A percentile compares a stretch with the other conserved stretches of the same genome.
phyloP scores from a whole-genome alignment of 2,329 filamentous ascomycete genomes.

The Neurospora sp. region DNA sequence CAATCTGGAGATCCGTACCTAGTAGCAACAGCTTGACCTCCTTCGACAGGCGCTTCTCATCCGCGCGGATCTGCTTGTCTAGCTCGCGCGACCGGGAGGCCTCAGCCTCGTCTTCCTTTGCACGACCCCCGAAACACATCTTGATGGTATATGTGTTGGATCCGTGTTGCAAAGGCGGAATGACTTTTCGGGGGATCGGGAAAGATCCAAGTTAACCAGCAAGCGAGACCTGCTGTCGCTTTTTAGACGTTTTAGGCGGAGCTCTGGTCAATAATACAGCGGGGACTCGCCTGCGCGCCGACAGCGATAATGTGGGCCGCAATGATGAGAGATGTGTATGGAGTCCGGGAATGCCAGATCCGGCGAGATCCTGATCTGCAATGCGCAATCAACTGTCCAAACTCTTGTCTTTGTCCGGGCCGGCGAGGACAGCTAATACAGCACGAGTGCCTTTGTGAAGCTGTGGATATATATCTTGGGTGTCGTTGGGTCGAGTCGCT shows the following conservation, averaged over 20 bases:
- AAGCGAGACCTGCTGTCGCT: not conserved
- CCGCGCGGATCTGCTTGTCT: constrained; percentile 73
- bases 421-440: not conserved
- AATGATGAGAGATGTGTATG: not conserved
- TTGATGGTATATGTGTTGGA: constrained; percentile 14
- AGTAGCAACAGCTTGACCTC: constrained; percentile 92
- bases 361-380: not conserved
- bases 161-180: not conserved
- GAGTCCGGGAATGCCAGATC: not conserved
- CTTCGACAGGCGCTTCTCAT: constrained; percentile 76
- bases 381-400: not conserved
- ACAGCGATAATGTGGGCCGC: not conserved
- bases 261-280: not conserved
- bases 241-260: not conserved
- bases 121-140: constrained; percentile 58
- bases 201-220: not conserved
- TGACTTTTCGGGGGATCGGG: not conserved
- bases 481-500: not conserved
- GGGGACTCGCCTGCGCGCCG: not conserved
- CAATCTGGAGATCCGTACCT: constrained; percentile 44
- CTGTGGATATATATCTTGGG: not conserved
- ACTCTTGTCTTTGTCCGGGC: not conserved
- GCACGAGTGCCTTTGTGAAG: not conserved
- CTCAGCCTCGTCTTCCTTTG: constrained; percentile 38
- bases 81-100: constrained; percentile 61